phyloP scores from a whole-genome alignment of 768 basidiomycete species.

The Podaxis sp. region DNA sequence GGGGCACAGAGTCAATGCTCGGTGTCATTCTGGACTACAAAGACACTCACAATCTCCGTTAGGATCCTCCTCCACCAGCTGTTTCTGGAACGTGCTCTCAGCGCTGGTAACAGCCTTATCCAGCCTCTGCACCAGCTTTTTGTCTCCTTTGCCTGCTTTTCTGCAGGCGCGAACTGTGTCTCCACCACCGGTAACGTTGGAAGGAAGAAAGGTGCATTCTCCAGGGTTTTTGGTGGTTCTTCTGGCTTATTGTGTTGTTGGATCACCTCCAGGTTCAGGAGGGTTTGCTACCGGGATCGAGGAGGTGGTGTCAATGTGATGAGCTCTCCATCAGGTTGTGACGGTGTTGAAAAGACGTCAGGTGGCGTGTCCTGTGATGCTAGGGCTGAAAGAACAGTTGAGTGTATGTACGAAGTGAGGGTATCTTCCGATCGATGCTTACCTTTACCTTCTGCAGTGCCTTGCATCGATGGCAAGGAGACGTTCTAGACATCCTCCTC shows the following conservation, averaged over 20 bases:
- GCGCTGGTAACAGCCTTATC: conserved; percentile 49
- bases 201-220: conserved; percentile 96
- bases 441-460: conserved; percentile 74
- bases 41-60: conserved; percentile 66
- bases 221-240: conserved; percentile 92
- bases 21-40: neutral
- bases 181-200: conserved; percentile 90
- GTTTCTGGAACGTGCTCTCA: conserved; percentile 72
- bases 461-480: conserved; percentile 82
- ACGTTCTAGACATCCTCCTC: conserved; percentile 75
- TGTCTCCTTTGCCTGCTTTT: conserved; percentile 35
- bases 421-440: conserved; percentile 13
- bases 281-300: conserved; percentile 91
- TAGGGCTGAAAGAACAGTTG: conserved; percentile 70
- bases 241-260: conserved; percentile 96
- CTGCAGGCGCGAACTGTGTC: conserved; percentile 66
- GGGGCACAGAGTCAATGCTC: conserved; percentile 4
- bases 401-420: conserved; percentile 12
- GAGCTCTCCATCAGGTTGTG: conserved; percentile 87
- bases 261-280: conserved; percentile 95
- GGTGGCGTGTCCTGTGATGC: conserved; percentile 58
- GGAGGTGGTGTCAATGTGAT: conserved; percentile 91
- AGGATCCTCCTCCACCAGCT: conserved; percentile 52
- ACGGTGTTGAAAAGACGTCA: conserved; percentile 82
- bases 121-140: conserved; percentile 51